phyloP scores from a whole-genome alignment of 306 rosid genomes.

The Potentilla sterilis region DNA sequence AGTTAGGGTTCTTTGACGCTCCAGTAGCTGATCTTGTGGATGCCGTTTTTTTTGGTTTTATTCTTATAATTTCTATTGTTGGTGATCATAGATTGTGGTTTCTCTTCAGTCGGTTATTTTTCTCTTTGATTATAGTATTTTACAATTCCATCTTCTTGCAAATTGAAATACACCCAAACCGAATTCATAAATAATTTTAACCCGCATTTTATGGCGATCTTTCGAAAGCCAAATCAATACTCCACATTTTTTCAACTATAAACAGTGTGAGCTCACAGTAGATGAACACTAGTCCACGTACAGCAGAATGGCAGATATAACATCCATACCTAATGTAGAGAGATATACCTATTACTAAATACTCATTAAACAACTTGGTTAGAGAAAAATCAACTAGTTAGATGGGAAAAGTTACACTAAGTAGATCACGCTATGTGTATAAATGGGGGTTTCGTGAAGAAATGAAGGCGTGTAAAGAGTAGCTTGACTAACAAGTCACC shows the following conservation, averaged over 20 bases:
- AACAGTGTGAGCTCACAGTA: constrained; percentile 30
- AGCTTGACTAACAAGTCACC: constrained; percentile 36
- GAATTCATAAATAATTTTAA: not conserved
- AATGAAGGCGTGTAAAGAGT: constrained; percentile 45
- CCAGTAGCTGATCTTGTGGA: too few relatives aligned
- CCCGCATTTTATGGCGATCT: not conserved
- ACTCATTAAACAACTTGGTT: not conserved
- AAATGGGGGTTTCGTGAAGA: constrained; percentile 42
- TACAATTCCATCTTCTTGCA: too few relatives aligned
- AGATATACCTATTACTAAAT: not conserved
- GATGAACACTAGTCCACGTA: constrained; percentile 35
- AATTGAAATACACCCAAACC: not conserved
- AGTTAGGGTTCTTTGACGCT: too few relatives aligned
- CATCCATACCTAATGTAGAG: constrained; percentile 53
- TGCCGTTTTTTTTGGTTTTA: not conserved
- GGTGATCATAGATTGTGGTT: too few relatives aligned
- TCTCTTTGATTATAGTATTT: too few relatives aligned
- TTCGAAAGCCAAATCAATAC: not conserved
- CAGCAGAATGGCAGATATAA: constrained; percentile 39
- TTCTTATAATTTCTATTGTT: too few relatives aligned
- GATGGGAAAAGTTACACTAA: constrained; percentile 13
- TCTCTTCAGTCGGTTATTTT: too few relatives aligned
- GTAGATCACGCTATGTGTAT: constrained; percentile 22
- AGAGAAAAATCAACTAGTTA: not conserved
- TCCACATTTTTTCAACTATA: not conserved